Evolutionary conservation across 345 rosid genomes (phyloP).

Genomic region (Gossypium anomalum): DNA sequence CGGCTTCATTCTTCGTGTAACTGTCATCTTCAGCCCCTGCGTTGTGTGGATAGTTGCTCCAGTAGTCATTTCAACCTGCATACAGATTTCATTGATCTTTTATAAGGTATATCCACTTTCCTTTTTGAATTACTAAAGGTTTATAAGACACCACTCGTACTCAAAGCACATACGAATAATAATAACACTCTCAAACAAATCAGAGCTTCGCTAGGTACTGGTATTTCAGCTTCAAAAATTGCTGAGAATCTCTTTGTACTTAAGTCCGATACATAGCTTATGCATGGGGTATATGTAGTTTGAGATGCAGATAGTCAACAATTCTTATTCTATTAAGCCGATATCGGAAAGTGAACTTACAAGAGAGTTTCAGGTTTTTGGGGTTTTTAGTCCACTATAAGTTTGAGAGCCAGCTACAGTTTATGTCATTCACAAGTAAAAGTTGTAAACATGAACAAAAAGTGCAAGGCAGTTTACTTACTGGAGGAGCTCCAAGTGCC

Average conservation of each 20-base stretch:
- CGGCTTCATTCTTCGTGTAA: constrained; percentile 52
- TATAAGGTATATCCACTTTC: background rate
- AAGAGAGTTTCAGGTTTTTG: background rate
- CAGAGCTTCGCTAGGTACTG: background rate
- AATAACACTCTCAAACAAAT: background rate
- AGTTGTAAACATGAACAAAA: background rate
- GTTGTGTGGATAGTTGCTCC: constrained; percentile 97
- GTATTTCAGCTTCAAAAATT: background rate
- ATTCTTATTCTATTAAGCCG: background rate
- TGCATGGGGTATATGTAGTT: background rate
- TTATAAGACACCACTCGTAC: background rate
- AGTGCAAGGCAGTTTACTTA: constrained; percentile 29
- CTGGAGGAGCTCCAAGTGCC: constrained; percentile 85
- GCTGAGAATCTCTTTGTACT: background rate
- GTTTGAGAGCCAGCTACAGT: background rate
- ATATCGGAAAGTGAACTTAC: background rate
- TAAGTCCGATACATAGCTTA: background rate
- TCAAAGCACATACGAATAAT: background rate
- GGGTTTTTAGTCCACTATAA: background rate
- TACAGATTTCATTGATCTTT: background rate
- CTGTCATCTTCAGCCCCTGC: constrained; percentile 67
- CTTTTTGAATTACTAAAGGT: background rate
- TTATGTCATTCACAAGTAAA: background rate
- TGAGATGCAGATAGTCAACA: background rate
- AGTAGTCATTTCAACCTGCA: constrained; percentile 85